Evolutionary conservation across 768 basidiomycete genomes (phyloP).

Genomic region (Termitomyces bulborhizus): DNA sequence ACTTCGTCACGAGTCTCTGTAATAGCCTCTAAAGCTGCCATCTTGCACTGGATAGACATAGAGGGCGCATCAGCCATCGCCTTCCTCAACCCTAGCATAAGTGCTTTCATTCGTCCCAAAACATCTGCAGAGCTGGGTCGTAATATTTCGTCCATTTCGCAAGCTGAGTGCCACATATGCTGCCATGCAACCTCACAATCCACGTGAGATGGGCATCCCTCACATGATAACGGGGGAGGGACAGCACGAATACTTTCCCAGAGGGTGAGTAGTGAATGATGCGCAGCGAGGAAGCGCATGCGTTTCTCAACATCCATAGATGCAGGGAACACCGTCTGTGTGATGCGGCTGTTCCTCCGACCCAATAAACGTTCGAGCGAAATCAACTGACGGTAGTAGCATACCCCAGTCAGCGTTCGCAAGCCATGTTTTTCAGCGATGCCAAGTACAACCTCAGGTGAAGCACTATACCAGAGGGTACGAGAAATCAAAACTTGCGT

Average conservation of each 20-base stretch:
- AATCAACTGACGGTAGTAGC: constrained; percentile 46
- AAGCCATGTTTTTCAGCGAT: constrained; percentile 36
- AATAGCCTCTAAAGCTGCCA: constrained; percentile 39
- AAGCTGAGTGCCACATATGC: constrained; percentile 44
- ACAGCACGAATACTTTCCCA: constrained; percentile 47
- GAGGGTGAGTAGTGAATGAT: constrained; percentile 43
- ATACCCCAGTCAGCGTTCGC: constrained; percentile 38
- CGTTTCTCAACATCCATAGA: constrained; percentile 29
- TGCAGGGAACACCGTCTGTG: constrained; percentile 22
- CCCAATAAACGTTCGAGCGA: constrained; percentile 23
- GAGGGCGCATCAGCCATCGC: constrained; percentile 24
- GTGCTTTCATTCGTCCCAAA: constrained; percentile 45
- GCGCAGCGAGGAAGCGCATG: constrained; percentile 50
- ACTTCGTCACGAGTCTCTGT: constrained; percentile 33
- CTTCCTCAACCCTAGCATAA: constrained; percentile 34
- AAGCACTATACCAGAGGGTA: constrained; percentile 47
- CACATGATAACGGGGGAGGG: constrained; percentile 36
- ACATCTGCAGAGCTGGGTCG: constrained; percentile 47
- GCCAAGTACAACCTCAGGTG: constrained; percentile 42
- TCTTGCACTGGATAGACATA: constrained; percentile 35
- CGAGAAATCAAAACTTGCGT: constrained; percentile 42
- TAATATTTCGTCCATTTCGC: constrained; percentile 40
- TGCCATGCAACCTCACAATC: constrained; percentile 46
- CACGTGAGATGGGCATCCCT: constrained; percentile 42
- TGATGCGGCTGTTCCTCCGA: constrained; percentile 21